Conservation (phyloP, 805 yeast species). For the Maudiozyma turicensis region DNA sequence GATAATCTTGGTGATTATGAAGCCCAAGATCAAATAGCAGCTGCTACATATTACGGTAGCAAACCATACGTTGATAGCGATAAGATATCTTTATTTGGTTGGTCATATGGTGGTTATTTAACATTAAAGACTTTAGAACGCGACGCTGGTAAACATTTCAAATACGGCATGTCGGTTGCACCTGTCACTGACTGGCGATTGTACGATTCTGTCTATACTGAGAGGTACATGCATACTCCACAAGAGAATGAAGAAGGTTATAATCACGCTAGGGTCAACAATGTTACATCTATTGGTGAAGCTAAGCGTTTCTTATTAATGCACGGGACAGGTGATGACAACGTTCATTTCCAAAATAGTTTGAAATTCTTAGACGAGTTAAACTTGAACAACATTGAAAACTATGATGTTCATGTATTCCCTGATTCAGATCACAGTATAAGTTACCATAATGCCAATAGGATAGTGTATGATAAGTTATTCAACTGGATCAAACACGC, state of each 20-base stretch:
- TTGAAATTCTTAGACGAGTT: conserved; percentile 67
- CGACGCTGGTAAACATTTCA: conserved; percentile 66
- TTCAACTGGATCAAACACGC: conserved; percentile 57
- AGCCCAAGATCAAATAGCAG: conserved; percentile 76
- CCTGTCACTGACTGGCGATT: conserved; percentile 94
- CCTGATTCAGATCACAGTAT: conserved; percentile 77
- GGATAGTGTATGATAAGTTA: conserved; percentile 59
- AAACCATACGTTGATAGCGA: conserved; percentile 56
- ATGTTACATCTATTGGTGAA: conserved; percentile 45
- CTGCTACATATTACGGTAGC: conserved; percentile 62
- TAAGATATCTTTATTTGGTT: conserved; percentile 87
- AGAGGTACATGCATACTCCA: conserved; percentile 87
- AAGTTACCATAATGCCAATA: conserved; percentile 60
- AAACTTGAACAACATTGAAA: conserved; percentile 65
- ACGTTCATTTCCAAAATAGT: conserved; percentile 90
- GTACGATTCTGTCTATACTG: conserved; percentile 91
- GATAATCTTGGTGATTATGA: conserved; percentile 77
- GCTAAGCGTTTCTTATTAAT: conserved; percentile 67
- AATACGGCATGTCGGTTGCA: conserved; percentile 90
- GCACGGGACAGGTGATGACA: conserved; percentile 98
- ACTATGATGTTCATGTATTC: conserved; percentile 69
- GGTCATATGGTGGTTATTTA: conserved; percentile 96
- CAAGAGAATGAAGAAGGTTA: conserved; percentile 59
- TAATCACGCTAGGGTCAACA: conserved; percentile 41
- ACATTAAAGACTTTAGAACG: conserved; percentile 82